Evolutionary conservation across 208 protist genomes (phyloP).

Genomic region (Acanthamoeba lenticulata): DNA sequence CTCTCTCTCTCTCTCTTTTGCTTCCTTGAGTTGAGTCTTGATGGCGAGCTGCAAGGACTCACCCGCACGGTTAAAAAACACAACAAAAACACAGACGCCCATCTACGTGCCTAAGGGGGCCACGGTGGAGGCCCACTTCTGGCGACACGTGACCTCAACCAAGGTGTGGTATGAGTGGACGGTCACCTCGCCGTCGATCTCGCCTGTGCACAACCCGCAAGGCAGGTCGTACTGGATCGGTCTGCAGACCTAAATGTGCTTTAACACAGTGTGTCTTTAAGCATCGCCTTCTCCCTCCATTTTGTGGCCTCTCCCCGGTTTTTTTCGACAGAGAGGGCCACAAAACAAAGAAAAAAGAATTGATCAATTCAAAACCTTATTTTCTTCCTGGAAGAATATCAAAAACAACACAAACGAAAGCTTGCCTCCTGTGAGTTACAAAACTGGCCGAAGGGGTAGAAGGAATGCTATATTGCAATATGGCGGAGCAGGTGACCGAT

Average conservation of each 20-base stretch:
- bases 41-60: not conserved
- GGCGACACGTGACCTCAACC: conserved; percentile 33
- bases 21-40: not conserved
- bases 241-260: conserved; percentile 75
- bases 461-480: too few relatives aligned
- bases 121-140: conserved; percentile 77
- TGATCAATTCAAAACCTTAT: too few relatives aligned
- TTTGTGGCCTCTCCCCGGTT: too few relatives aligned
- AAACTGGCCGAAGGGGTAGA: too few relatives aligned
- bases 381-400: too few relatives aligned
- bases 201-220: conserved; percentile 88
- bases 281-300: too few relatives aligned
- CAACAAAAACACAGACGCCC: conserved; percentile 83
- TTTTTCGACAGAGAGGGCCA: too few relatives aligned
- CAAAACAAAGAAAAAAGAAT: too few relatives aligned
- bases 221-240: conserved; percentile 90
- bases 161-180: conserved; percentile 94
- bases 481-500: too few relatives aligned
- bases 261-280: too few relatives aligned
- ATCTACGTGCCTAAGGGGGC: conserved; percentile 77
- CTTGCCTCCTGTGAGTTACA: too few relatives aligned
- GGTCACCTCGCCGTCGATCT: conserved; percentile 73
- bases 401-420: too few relatives aligned
- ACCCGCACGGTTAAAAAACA: conserved; percentile 72
- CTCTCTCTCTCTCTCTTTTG: not conserved